These are phyloP conservation scores for Ustilago shanxiensis DNA, from an alignment of 1,284 basidiomycete species.

Conservation along the genomic window DNA sequence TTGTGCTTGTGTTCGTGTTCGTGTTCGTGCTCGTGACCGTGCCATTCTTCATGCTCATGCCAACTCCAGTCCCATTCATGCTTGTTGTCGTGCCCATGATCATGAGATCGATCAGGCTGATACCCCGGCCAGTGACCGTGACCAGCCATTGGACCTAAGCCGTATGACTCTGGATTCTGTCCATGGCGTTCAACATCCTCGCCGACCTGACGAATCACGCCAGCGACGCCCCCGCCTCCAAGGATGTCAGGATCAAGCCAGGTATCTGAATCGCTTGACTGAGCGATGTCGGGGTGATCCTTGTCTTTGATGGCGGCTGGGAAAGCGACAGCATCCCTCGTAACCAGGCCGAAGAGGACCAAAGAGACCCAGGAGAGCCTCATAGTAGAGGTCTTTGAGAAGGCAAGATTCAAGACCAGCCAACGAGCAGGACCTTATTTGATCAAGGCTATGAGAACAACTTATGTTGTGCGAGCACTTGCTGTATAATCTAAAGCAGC, in stretches of 20 bases:
- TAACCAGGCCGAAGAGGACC: constrained; percentile 15
- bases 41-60: neutral
- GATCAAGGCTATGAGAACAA: neutral
- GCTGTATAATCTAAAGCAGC: neutral
- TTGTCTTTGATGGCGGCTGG: constrained; percentile 7
- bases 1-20: neutral
- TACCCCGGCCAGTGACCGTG: constrained; percentile 18
- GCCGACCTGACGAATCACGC: constrained; percentile 3
- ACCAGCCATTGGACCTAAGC: constrained; percentile 22
- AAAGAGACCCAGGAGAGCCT: constrained; percentile 26
- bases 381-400: constrained; percentile 5
- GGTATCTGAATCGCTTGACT: neutral
- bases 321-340: constrained; percentile 11
- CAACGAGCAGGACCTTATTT: neutral
- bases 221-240: neutral
- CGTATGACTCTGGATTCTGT: constrained; percentile 8
- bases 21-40: neutral
- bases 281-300: neutral
- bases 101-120: neutral
- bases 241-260: constrained; percentile 17
- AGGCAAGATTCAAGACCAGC: neutral
- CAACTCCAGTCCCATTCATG: constrained; percentile 5
- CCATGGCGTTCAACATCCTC: neutral
- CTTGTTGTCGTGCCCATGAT: neutral
- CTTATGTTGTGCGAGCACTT: no score